Evolutionary conservation across 73 alveolate species (phyloP).

Genomic region (Stentor coeruleus): DNA sequence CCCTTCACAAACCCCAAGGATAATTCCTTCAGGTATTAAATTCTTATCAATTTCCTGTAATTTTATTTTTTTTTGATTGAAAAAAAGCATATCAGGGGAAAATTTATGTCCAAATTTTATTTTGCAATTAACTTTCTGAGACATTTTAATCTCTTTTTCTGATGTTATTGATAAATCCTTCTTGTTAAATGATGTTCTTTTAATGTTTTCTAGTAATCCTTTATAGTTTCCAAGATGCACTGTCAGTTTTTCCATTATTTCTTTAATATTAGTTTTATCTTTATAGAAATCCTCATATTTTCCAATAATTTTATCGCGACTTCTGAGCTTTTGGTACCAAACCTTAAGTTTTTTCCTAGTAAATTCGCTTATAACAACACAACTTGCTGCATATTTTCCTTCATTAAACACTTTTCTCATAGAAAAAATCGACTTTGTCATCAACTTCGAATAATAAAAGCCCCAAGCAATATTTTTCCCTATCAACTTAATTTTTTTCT

Average conservation of each 20-base stretch:
- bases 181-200: not conserved
- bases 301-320: not conserved
- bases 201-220: not conserved
- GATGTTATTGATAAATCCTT: not conserved
- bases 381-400: too few relatives aligned
- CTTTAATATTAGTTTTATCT: not conserved
- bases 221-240: not conserved
- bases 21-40: not conserved
- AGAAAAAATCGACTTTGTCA: too few relatives aligned
- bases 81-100: too few relatives aligned
- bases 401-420: too few relatives aligned
- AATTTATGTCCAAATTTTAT: too few relatives aligned
- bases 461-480: not conserved
- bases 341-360: not conserved
- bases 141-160: too few relatives aligned
- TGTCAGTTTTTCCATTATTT: not conserved
- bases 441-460: too few relatives aligned
- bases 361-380: not conserved
- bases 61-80: too few relatives aligned
- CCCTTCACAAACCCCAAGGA: not conserved
- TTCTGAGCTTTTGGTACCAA: not conserved
- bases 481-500: too few relatives aligned
- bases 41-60: too few relatives aligned
- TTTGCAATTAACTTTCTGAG: too few relatives aligned
- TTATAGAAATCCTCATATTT: not conserved